Base-by-base conservation (phyloP, 2,329 filamentous ascomycete genomes). In the Grosmannia penicillata region DNA sequence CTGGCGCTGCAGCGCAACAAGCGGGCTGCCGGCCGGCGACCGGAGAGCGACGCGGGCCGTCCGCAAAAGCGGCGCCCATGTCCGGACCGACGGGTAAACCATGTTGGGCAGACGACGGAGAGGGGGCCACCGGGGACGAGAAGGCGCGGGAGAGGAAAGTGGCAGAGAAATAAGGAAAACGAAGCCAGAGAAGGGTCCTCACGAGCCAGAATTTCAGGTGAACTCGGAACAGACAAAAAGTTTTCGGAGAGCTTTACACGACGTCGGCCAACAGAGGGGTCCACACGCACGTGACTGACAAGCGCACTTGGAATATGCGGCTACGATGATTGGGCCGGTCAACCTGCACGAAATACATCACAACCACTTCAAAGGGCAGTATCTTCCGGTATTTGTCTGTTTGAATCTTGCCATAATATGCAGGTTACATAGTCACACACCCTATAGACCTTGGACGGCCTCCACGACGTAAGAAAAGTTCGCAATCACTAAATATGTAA, bases 31-130 rank as follows among this genome's bases (percentile, higher is more conserved):
- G 56, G 25, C 26, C 21, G 46, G 39, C 35, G 42, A 38, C 34
- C 42, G 44, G 33, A 91, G 68, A 51, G 82, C 78, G 52, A 73
- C 68, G 56, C 84, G 80, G 60, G 82, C 80, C 49, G 85, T 82
- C 68, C 83, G 82, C 64, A 91, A 61, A 54, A 94, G 78, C 53
- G 84, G 79, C 62, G 75, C 74, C 53, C 85, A 56, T 45, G 80
- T 75, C 68, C 85, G 78, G 59, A 85, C 73, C 56, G 91, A 76
- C 56, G 73, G 72, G 62, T 85, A 78, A 82, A 93, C 93, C 56
- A 60, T 81, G 10, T 26, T 45, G 45, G 17, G 6, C 27, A 22
- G 27, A 28, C 11, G 28, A 17, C 23, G 15, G 11, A 28, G 15
- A 27, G 18, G 27, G 18, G 7, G 4, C 25, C 22, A 26, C 15